Base-by-base conservation (phyloP, 1,284 basidiomycete species). In the Malassezia sp. region DNA sequence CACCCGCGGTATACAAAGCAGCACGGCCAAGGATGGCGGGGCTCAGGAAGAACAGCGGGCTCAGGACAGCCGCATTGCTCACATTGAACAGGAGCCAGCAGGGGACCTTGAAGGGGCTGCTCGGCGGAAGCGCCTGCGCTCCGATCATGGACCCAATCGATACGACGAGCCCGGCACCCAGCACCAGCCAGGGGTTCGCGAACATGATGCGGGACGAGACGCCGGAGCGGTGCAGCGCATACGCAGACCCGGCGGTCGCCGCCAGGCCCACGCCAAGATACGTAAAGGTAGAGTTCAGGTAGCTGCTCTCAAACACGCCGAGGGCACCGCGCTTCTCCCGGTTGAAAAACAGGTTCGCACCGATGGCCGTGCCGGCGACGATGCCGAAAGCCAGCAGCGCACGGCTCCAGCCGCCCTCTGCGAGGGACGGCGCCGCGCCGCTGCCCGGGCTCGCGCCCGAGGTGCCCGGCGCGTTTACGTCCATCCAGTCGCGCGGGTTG, bases 21-120 rank as follows among this genome's bases (percentile, higher is more conserved):
- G 87, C 88, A 31, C 87, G 79, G n/a, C 83, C 81, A 35, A 91
- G 77, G 50, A 91, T 77, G 11, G 84, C 85, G 1, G 88, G 87
- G 61, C 77, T 81, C 42, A 87, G 72, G 77, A 90, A 89, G 73
- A 86, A 85, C 18, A 91, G 71, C 8, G 69, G 69, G 33, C 60
- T 57, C 24, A 61, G 20, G 79, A 84, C 49, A 84, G 76, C 83
- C 12, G 85, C 85, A 74, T 90, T 87, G 63, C 79, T 85, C 5
- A 77, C 80, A 57, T 88, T 87, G 73, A 89, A 88, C 3, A 81
- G 80, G 8, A 65, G 46, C 70, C 68, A 72, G 38, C 59, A 61
- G 28, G 63, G 59, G 8, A 57, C 52, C 61, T 67, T 70, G 79
- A 56, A 39, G 1, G 67, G 64, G 33, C 60, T 57, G 43, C 51